phyloP scores from a whole-genome alignment of 2,329 filamentous ascomycete species.

The Penicillium sp. region DNA sequence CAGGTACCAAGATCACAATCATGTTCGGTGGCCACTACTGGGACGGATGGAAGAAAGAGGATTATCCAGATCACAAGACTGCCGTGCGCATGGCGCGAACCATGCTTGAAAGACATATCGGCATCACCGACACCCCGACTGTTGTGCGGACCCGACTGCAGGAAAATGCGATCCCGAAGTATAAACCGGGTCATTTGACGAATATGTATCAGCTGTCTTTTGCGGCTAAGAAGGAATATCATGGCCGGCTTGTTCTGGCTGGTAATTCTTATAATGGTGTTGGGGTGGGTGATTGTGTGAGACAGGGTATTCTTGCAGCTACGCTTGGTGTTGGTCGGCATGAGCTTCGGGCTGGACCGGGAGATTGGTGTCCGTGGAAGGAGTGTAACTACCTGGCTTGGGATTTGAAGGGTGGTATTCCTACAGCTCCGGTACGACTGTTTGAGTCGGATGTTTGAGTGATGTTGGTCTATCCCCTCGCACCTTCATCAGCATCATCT shows the following conservation, averaged over 20 bases:
- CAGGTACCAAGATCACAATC: constrained; percentile 85
- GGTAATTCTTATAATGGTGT: constrained; percentile 60
- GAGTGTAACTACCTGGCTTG: constrained; percentile 30
- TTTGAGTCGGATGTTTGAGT: constrained; percentile 21
- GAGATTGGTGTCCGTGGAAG: constrained; percentile 30
- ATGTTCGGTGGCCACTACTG: constrained; percentile 96
- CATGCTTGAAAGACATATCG: constrained; percentile 75
- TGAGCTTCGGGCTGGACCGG: constrained; percentile 27
- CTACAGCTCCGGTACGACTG: constrained; percentile 34
- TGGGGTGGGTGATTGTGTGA: constrained; percentile 62
- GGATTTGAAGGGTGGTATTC: constrained; percentile 41
- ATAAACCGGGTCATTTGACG: constrained; percentile 75
- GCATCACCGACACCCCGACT: constrained; percentile 68
- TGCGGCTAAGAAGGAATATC: constrained; percentile 63
- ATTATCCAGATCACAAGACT: constrained; percentile 68
- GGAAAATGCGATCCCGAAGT: constrained; percentile 86
- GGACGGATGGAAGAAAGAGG: constrained; percentile 63
- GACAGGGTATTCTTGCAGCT: constrained; percentile 62
- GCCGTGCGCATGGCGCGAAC: constrained; percentile 72
- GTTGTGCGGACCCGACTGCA: constrained; percentile 67
- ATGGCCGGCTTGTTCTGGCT: constrained; percentile 68
- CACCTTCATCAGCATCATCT: not conserved
- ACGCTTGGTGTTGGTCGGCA: constrained; percentile 47
- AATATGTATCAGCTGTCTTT: constrained; percentile 64
- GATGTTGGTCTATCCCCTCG: not conserved